phyloP scores from a whole-genome alignment of 352 stramenopile genomes.

The Phytophthora citrophthora region DNA sequence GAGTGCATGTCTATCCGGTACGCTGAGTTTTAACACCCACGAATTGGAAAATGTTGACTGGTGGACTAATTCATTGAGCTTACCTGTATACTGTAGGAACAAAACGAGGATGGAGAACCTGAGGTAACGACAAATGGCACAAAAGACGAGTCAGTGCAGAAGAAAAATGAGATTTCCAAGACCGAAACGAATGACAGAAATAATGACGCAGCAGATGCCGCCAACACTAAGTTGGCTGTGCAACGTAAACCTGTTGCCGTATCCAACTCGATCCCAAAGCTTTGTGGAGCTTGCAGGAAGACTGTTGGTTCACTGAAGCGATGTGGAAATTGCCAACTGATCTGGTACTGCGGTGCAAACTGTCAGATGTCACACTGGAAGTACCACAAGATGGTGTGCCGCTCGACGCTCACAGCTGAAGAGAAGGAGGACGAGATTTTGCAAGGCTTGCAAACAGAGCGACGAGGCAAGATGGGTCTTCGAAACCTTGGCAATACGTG shows the following conservation, averaged over 20 bases:
- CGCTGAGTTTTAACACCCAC: neutral
- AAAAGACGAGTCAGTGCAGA: constrained; percentile 6
- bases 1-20: constrained; percentile 81
- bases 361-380: constrained; percentile 87
- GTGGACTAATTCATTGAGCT: neutral
- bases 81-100: constrained; percentile 32
- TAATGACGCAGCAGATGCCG: constrained; percentile 3
- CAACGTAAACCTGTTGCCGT: constrained; percentile 35
- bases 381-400: constrained; percentile 75
- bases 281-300: constrained; percentile 71
- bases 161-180: constrained; percentile 20
- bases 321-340: constrained; percentile 74
- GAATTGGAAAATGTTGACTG: too few species aligned
- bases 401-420: constrained; percentile 37
- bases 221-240: constrained; percentile 34
- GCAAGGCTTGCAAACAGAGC: constrained; percentile 52
- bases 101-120: constrained; percentile 37
- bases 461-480: constrained; percentile 80
- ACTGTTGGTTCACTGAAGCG: constrained; percentile 59
- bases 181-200: constrained; percentile 24
- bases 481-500: constrained; percentile 83
- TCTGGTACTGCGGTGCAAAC: constrained; percentile 77
- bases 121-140: constrained; percentile 20
- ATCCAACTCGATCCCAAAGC: constrained; percentile 47
- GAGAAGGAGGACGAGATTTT: constrained; percentile 55